phyloP scores from a whole-genome alignment of 2,329 filamentous ascomycete genomes.

The Aspergillus flavus region DNA sequence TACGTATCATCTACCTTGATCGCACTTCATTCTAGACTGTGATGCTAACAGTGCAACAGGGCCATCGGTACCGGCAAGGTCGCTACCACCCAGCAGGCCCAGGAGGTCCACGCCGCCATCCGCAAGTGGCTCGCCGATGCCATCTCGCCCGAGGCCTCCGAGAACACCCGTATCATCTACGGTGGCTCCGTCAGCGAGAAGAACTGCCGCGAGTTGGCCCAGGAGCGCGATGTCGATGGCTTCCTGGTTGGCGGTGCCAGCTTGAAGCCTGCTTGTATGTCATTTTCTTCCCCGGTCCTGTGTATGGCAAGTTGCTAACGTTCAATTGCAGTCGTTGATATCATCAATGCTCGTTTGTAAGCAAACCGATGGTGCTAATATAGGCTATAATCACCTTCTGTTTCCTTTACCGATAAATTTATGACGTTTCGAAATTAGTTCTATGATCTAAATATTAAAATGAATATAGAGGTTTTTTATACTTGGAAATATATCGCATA shows the following conservation, averaged over 20 bases:
- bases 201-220: constrained; percentile 92
- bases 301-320: constrained; percentile 21
- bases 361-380: constrained; percentile 9
- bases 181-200: constrained; percentile 96
- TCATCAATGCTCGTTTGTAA: constrained; percentile 65
- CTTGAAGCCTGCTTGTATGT: constrained; percentile 91
- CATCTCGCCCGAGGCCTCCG: constrained; percentile 75
- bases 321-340: constrained; percentile 59
- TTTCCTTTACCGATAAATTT: neutral
- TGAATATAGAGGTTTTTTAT: constrained; percentile 1
- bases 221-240: constrained; percentile 93
- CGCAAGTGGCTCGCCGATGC: constrained; percentile 78
- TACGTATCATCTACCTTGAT: constrained; percentile 49
- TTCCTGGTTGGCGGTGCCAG: constrained; percentile 96
- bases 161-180: constrained; percentile 92
- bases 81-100: constrained; percentile 83
- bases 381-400: neutral
- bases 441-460: constrained; percentile 3
- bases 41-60: constrained; percentile 37
- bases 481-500: neutral
- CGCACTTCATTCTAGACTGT: neutral
- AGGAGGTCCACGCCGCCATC: constrained; percentile 92
- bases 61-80: constrained; percentile 90
- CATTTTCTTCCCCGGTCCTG: constrained; percentile 9
- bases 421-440: neutral